Base-by-base conservation (phyloP, 768 basidiomycete species). In the Lentinula edodes region DNA sequence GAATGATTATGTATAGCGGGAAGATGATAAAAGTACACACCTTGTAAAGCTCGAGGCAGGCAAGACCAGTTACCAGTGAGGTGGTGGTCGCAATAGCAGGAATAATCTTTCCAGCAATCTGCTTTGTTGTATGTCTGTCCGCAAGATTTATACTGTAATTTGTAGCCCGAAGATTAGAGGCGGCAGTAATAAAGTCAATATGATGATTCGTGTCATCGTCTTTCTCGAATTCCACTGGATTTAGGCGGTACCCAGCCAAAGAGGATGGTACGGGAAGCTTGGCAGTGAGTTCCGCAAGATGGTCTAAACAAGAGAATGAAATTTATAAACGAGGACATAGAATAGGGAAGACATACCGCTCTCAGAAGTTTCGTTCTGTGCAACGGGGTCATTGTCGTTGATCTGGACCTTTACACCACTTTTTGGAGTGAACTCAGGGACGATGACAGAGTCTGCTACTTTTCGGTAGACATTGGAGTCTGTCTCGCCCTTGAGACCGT, bases 51-150 rank as follows among this genome's bases (percentile, higher is more conserved):
- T 99, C 97, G 56, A 98, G 74, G 74, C 96, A 98, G 51, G 96
- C 93, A 61, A 98, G 75, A 18, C 96, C 96, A n/a, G 93, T 93
- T 52, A 97, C 91, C 54, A 98, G 83, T 16, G 95, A 89, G 1
- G 97, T 98, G 4, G 96, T 98, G 5, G 96, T 98, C n/a, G 95
- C 96, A 69, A 98, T 98, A 20, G 97, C 97, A 61, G 97, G 97
- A 65, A 99, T 98, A 71, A 98, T 98, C 81, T 98, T 98, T 53
- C 97, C 96, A 13, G 95, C 95, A 69, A 98, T 96, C 73, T 95
- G 91, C 79, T 98, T 98, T 45, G 97, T 98, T 56, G 87, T 83
- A 76, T 98, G 95, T 57, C 87, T 83, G 74, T 95, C 93, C 13
- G 95, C 93, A 18, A 82, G 76, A 53, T 83, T 81, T 69, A 99